A percentile compares a stretch with the other conserved stretches of the same genome.
phyloP scores from a whole-genome alignment of 1,139 yeast species.

The Taphrina pruni region DNA sequence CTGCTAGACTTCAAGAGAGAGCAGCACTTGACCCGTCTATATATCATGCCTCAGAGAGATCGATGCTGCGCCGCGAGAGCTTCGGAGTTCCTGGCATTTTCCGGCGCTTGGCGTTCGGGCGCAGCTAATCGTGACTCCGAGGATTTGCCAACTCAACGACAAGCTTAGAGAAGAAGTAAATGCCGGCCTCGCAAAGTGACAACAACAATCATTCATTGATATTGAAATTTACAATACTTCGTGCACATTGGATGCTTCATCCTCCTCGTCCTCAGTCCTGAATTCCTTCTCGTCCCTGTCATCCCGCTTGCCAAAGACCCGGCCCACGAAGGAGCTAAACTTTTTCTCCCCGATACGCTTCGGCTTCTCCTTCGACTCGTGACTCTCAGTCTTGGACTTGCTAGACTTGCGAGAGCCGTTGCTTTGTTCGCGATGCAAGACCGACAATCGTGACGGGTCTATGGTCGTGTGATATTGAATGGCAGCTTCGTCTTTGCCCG shows the following conservation, averaged over 20 bases:
- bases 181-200: too few species aligned
- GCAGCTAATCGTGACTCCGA: too few species aligned
- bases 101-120: too few species aligned
- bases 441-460: constrained; percentile 11
- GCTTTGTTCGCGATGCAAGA: constrained; percentile 14
- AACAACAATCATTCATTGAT: background rate
- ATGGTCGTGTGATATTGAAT: constrained; percentile 27
- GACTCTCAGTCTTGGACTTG: constrained; percentile 24
- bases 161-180: too few species aligned
- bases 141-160: too few species aligned
- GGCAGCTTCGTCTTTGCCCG: background rate
- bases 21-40: too few species aligned
- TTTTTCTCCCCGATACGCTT: constrained; percentile 20
- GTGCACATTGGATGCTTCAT: background rate
- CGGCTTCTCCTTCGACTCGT: constrained; percentile 17
- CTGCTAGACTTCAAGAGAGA: too few species aligned
- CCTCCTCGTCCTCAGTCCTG: constrained; percentile 1
- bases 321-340: constrained; percentile 34
- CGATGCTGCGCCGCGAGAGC: too few species aligned
- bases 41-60: too few species aligned
- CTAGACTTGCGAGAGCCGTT: constrained; percentile 21
- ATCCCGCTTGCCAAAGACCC: constrained; percentile 33
- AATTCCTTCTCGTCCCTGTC: constrained; percentile 16
- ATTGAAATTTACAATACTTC: background rate
- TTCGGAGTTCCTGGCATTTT: too few species aligned